Conservation (phyloP, 345 rosid genomes). For the Hypericum androsaemum region DNA sequence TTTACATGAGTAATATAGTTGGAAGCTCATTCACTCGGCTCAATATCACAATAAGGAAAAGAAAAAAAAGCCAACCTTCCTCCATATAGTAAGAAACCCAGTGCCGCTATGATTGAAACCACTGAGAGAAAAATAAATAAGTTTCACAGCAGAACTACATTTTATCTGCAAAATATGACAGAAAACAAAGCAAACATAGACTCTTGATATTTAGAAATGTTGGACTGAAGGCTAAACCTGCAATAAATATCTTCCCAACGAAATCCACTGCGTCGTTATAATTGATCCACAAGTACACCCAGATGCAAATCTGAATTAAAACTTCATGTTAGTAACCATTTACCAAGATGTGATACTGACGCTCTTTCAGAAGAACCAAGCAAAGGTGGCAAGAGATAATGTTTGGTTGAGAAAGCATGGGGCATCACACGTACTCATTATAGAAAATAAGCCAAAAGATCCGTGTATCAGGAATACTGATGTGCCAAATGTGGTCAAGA, state of each 20-base stretch:
- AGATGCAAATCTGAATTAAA: conserved; percentile 51
- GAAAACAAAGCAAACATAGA: not conserved
- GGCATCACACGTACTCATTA: no score
- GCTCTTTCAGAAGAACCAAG: no score
- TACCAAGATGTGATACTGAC: no score
- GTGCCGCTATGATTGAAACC: conserved; percentile 36
- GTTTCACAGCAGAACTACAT: not conserved
- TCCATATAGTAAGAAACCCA: conserved; percentile 82
- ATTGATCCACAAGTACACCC: conserved; percentile 84
- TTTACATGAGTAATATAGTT: not conserved
- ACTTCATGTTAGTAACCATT: no score
- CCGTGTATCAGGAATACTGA: no score
- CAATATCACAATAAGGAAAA: not conserved
- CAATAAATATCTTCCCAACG: conserved; percentile 80
- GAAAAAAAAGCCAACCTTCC: conserved; percentile 53
- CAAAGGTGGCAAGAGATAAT: no score
- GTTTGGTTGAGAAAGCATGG: no score
- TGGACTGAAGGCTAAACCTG: conserved; percentile 33
- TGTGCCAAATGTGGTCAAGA: no score
- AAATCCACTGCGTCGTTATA: conserved; percentile 38
- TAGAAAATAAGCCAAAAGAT: no score
- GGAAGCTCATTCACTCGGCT: not conserved
- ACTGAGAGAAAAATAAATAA: not conserved
- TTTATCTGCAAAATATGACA: not conserved
- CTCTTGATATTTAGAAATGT: not conserved